Base-by-base conservation (phyloP, 371 early-diverging fungal species). In the Zopfochytrium polystomum region DNA sequence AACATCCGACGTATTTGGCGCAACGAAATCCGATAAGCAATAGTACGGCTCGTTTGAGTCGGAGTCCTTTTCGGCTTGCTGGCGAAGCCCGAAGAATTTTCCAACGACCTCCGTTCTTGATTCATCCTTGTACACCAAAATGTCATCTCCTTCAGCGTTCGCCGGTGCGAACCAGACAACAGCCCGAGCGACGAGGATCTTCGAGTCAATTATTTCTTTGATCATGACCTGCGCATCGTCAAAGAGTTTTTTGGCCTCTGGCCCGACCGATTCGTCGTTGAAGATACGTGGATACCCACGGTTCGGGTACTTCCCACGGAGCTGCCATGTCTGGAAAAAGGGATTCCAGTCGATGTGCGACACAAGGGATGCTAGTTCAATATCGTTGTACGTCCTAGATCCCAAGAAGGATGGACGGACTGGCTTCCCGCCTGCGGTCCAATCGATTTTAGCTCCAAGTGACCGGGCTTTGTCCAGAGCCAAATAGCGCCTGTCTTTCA, bases 221-320 rank as follows among this genome's bases (percentile, higher is more conserved):
- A 95, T 76, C 89, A 91, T 87, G 25, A 7, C 73, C 65, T 82
- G 71, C 1, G 94, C 95, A 62, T 95, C 95, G 23, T 88, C 86
- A 71, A 85, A 90, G 32, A 95, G 72, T 64, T 87, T 87, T 71
- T 87, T 87, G n/a, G 95, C 95, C 74, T 95, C 95, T 3, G 81
- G 76, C 22, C 93, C 71, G 11, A 95, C 94, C 4, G 86, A 79
- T 54, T 90, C 87, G 66, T 95, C 95, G 58, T 92, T 88, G 74
- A 93, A 95, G 62, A 95, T 91, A 82, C 93, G 93, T 62, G 95
- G 95, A 70, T 84, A 95, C 5, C 95, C 94, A 62, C 93, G 87
- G 79, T 95, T 93, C 15, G 95, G 95, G 69, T 93, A 95, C 58
- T 89, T 88, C 54, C 95, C 94, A 31, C 94, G 84, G 23, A 95